These are phyloP conservation scores for Apiospora saccharicola DNA, from an alignment of 2,329 filamentous ascomycete species.

Conservation along the genomic window DNA sequence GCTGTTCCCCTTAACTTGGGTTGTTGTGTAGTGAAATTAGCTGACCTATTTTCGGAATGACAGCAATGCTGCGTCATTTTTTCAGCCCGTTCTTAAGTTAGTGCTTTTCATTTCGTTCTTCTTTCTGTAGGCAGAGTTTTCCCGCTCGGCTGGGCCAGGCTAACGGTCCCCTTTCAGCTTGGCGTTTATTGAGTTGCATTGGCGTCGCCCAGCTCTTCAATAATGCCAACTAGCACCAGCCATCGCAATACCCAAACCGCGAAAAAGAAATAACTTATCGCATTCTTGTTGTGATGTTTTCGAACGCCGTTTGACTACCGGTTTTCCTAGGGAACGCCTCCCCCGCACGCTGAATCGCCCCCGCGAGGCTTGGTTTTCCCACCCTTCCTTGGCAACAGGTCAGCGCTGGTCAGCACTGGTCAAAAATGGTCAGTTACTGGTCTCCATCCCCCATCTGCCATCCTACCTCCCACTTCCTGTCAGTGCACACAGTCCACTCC, in stretches of 20 bases:
- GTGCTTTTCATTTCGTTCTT: not conserved
- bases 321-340: not conserved
- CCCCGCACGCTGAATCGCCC: not conserved
- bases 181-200: slow-evolving; percentile 10
- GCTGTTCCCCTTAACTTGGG: not conserved
- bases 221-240: not conserved
- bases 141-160: slow-evolving; percentile 6
- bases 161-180: slow-evolving; percentile 19
- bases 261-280: not conserved
- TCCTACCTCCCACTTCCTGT: not conserved
- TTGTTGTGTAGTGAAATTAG: not conserved
- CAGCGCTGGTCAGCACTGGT: not conserved
- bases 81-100: not conserved
- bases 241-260: not conserved
- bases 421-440: not conserved
- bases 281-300: not conserved
- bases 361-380: not conserved
- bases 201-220: slow-evolving; percentile 5
- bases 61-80: slow-evolving; percentile 15
- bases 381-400: not conserved
- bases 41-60: slow-evolving; percentile 18
- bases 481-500: not conserved
- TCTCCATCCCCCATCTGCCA: not conserved
- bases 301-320: not conserved
- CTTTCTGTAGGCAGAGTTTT: not conserved